Evolutionary conservation across 2,329 filamentous ascomycete species (phyloP), one percentile per base, ranked within the genome.

Genomic region (Botrytis medusae): DNA sequence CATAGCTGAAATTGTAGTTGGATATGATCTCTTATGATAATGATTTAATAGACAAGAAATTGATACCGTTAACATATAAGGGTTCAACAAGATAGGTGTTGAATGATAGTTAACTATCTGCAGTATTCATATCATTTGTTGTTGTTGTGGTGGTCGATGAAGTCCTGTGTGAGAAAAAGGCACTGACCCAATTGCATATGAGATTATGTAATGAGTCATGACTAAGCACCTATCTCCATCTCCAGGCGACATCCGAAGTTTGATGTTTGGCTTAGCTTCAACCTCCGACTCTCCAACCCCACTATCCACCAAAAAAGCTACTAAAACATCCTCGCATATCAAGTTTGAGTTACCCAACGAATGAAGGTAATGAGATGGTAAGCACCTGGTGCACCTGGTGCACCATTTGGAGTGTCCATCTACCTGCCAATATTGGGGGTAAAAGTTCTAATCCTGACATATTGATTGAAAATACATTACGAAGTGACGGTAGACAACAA

Each of bases 361-460:
- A 71, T 29, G 75, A 68, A 44, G 76, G 75, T n/a, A 77, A 73
- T 32, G 76, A 72, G 40, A 73, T 70, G 57, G 57, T 63, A 46
- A 71, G 69, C 69, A 51, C 37, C 37, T 37, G 37, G 37, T 37
- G 69, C 69, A 51, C 37, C 37, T 37, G 37, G 37, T 37, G 69
- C 69, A 51, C 4, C 32, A 29, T 57, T 57, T n/a, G 20, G 14
- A n/a, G 42, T 57, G 37, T 40, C 25, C 14, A 34, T 22, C n/a
- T 18, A 63, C n/a, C 69, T 48, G 34, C 16, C 25, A 40, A 16
- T 68, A 16, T 42, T 51, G 54, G 60, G 37, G 67, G 51, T n/a
- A 70, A 46, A 70, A 18, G 20, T 57, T 2, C 18, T 32, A 18
- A 32, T 25, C 20, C 16, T 22, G 34, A 25, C 10, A 68, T n/a